Conservation (phyloP, 1,284 basidiomycete species). For the Wolfiporia cocos region DNA sequence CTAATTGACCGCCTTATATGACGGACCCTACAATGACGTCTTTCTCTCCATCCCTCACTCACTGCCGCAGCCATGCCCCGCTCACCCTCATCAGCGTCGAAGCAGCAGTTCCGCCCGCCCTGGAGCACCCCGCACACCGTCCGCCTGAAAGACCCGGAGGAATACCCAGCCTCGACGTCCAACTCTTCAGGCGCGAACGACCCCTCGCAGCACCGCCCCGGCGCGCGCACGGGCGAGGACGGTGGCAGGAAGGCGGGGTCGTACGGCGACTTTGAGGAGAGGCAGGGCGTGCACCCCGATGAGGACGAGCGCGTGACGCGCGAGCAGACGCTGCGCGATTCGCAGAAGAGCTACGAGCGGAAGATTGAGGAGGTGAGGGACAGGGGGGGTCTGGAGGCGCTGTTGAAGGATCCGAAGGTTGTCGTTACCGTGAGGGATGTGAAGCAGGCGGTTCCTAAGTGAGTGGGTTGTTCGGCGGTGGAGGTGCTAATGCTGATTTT, state of each 20-base stretch:
- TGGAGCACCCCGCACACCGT: constrained; percentile 1
- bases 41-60: too few relatives aligned
- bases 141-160: not conserved
- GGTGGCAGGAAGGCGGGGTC: constrained; percentile 1
- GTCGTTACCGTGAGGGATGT: constrained; percentile 17
- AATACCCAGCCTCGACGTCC: not conserved
- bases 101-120: not conserved
- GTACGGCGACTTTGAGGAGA: not conserved
- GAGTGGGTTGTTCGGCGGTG: not conserved
- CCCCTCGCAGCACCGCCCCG: constrained; percentile 1
- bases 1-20: too few relatives aligned
- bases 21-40: too few relatives aligned
- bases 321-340: not conserved
- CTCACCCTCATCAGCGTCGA: too few relatives aligned
- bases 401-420: not conserved
- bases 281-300: not conserved
- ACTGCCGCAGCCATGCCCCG: too few relatives aligned
- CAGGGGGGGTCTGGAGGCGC: constrained; percentile 1
- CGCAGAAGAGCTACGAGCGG: not conserved
- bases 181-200: not conserved
- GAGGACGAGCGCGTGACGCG: not conserved
- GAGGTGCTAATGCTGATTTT: not conserved
- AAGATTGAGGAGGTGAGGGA: not conserved
- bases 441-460: constrained; percentile 16
- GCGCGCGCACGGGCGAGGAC: not conserved